Conservation (phyloP, 192 early-diverging fungal species). For the Coemansia sp. region DNA sequence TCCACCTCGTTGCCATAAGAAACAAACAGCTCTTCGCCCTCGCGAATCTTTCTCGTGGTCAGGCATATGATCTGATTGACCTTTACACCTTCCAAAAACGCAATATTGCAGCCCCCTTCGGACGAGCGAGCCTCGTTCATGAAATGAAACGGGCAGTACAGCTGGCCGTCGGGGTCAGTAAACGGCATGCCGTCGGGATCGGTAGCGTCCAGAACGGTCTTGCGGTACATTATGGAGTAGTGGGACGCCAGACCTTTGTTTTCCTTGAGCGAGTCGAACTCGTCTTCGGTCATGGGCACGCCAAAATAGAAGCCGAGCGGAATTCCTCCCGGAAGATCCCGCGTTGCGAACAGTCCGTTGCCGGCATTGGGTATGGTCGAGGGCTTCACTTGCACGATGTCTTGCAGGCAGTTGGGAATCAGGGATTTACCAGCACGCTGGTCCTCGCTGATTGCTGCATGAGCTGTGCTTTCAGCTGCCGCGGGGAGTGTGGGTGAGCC, state of each 20-base stretch:
- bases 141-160: conserved; percentile 89
- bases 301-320: conserved; percentile 93
- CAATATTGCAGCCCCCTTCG: conserved; percentile 43
- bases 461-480: background rate
- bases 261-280: conserved; percentile 88
- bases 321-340: conserved; percentile 67
- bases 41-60: conserved; percentile 64
- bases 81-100: conserved; percentile 71
- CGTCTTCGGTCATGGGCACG: conserved; percentile 93
- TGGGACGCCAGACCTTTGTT: conserved; percentile 72
- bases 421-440: background rate
- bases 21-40: conserved; percentile 83
- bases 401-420: conserved; percentile 58
- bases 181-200: conserved; percentile 76
- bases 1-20: conserved; percentile 85
- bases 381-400: conserved; percentile 62
- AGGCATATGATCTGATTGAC: conserved; percentile 89
- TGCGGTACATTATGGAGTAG: conserved; percentile 87
- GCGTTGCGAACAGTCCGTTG: conserved; percentile 71
- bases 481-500: too few species aligned
- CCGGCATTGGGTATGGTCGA: conserved; percentile 70
- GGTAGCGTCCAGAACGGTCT: conserved; percentile 89
- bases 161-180: conserved; percentile 56
- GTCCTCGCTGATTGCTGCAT: background rate
- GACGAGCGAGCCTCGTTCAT: conserved; percentile 72